Evolutionary conservation across 1,284 basidiomycete genomes (phyloP).

Genomic region (Phellopilus nigrolimitatus): DNA sequence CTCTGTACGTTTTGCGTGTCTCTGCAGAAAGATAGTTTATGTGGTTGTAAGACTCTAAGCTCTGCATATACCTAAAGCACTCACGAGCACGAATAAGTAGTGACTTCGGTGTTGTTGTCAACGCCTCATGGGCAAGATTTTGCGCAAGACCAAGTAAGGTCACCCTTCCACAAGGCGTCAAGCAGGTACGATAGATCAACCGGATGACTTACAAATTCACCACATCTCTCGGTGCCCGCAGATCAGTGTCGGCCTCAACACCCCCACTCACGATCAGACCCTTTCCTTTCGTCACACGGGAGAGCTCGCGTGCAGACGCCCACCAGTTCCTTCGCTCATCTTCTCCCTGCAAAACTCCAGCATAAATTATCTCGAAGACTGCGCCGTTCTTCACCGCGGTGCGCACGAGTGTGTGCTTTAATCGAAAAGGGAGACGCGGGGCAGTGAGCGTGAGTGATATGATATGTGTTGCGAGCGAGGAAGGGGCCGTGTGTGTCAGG

Average conservation of each 20-base stretch:
- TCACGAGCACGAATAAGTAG: slow-evolving; percentile 68
- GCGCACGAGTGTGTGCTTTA: slow-evolving; percentile 78
- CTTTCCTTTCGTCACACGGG: slow-evolving; percentile 73
- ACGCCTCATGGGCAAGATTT: slow-evolving; percentile 58
- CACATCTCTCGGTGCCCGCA: slow-evolving; percentile 65
- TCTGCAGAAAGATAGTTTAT: slow-evolving; percentile 31
- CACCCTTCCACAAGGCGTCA: slow-evolving; percentile 47
- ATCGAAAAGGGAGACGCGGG: slow-evolving; percentile 72
- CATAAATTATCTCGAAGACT: slow-evolving; percentile 78
- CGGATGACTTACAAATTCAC: slow-evolving; percentile 58
- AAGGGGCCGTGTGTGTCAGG: slow-evolving; percentile 75
- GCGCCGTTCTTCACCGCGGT: slow-evolving; percentile 80
- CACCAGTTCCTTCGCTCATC: slow-evolving; percentile 78
- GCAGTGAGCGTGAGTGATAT: slow-evolving; percentile 78
- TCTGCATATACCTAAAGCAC: slow-evolving; percentile 28
- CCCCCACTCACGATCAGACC: slow-evolving; percentile 67
- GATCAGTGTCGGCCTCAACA: slow-evolving; percentile 48
- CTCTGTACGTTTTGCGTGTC: slow-evolving; percentile 57
- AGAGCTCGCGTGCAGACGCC: slow-evolving; percentile 68
- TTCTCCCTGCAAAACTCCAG: slow-evolving; percentile 63
- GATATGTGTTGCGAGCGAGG: slow-evolving; percentile 74
- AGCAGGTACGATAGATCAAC: slow-evolving; percentile 2
- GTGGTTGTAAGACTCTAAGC: background rate
- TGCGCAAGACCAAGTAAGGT: slow-evolving; percentile 62
- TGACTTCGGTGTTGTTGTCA: slow-evolving; percentile 57